A percentile compares a stretch with the other conserved stretches of the same genome.
Conservation (phyloP, 139 green algal genomes). For the Astrephomene gubernaculifera region DNA sequence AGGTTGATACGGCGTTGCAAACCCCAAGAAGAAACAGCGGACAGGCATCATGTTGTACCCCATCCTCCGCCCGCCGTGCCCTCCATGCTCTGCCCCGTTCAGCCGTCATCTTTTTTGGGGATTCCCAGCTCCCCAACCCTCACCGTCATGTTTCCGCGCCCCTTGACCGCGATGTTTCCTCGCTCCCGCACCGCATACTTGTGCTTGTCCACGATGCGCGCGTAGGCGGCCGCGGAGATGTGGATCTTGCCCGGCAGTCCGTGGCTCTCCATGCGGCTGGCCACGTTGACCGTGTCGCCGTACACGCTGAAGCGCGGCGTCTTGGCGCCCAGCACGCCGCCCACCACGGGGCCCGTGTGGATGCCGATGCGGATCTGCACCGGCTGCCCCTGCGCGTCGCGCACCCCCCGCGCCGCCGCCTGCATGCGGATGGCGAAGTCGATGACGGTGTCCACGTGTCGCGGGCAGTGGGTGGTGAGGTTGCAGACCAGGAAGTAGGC, state of each 20-base stretch:
- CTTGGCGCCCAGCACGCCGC: slow-evolving; percentile 45
- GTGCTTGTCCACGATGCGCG: slow-evolving; percentile 33
- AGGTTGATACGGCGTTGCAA: too few relatives aligned
- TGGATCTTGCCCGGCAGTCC: slow-evolving; percentile 47
- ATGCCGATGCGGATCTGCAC: slow-evolving; percentile 43
- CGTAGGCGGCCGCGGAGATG: slow-evolving; percentile 25
- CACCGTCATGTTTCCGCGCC: slow-evolving; percentile 37
- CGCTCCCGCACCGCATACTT: slow-evolving; percentile 36
- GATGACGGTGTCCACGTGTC: slow-evolving; percentile 33
- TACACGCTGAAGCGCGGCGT: slow-evolving; percentile 38
- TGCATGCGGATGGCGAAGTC: slow-evolving; percentile 50
- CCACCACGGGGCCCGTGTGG: slow-evolving; percentile 42
- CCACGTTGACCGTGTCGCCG: slow-evolving; percentile 46
- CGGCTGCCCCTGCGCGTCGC: slow-evolving; percentile 29
- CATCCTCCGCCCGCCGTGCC: background rate
- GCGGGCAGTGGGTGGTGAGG: slow-evolving; percentile 33
- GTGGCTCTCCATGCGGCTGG: slow-evolving; percentile 40
- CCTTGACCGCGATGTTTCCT: slow-evolving; percentile 44
- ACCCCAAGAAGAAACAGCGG: too few relatives aligned
- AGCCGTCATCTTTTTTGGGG: background rate
- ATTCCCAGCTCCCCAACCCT: too few relatives aligned
- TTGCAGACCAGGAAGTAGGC: slow-evolving; percentile 42
- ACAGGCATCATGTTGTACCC: background rate
- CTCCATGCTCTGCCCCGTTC: background rate
- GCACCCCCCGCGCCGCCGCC: slow-evolving; percentile 12